Evolutionary conservation across 1,139 yeast genomes (phyloP).

Genomic region (Saccharomycopsis hybrid): DNA sequence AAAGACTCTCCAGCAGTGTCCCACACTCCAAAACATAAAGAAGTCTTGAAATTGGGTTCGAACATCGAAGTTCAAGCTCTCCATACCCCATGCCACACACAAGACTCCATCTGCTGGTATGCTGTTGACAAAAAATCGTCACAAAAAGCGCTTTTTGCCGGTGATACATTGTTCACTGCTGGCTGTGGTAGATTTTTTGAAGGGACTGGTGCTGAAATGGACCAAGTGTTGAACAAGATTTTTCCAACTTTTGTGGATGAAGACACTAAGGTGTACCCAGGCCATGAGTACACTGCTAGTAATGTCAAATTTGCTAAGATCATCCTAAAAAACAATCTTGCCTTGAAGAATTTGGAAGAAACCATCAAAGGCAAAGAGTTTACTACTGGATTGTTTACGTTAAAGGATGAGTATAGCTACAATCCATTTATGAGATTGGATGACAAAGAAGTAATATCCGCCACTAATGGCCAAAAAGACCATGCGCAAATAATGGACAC

Average conservation of each 20-base stretch:
- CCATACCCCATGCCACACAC: constrained; percentile 97
- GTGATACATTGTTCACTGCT: constrained; percentile 88
- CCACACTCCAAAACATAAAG: constrained; percentile 59
- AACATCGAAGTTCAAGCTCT: constrained; percentile 66
- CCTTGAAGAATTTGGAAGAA: constrained; percentile 47
- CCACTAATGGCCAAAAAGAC: constrained; percentile 35
- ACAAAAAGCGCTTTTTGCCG: constrained; percentile 80
- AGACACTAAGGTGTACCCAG: constrained; percentile 75
- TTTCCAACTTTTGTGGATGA: constrained; percentile 53
- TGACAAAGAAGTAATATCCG: constrained; percentile 49
- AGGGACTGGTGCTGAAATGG: constrained; percentile 81
- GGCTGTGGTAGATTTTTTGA: constrained; percentile 98
- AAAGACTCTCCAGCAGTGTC: constrained; percentile 66
- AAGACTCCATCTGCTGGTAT: constrained; percentile 86
- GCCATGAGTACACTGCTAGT: constrained; percentile 89
- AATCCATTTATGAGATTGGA: constrained; percentile 85
- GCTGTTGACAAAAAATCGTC: constrained; percentile 54
- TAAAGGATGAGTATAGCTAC: constrained; percentile 71
- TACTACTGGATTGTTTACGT: constrained; percentile 80
- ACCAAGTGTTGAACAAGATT: constrained; percentile 50
- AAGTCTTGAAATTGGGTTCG: constrained; percentile 57
- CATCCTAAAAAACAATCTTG: constrained; percentile 46
- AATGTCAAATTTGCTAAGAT: constrained; percentile 72
- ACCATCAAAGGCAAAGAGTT: constrained; percentile 51
- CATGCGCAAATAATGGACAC: constrained; percentile 54